Evolutionary conservation across 2,329 filamentous ascomycete genomes (phyloP).

Genomic region (Penicillium glabrum): DNA sequence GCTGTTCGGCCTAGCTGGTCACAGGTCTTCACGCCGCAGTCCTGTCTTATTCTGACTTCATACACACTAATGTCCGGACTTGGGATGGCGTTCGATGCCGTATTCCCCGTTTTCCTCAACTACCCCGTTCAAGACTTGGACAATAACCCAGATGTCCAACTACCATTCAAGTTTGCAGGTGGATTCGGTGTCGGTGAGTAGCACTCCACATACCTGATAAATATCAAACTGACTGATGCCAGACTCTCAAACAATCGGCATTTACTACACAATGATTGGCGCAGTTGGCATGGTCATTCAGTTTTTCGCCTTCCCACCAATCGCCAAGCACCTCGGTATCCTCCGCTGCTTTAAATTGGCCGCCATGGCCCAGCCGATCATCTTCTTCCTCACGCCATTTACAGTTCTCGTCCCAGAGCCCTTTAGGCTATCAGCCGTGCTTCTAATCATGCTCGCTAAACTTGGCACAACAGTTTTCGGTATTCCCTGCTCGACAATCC

Average conservation of each 20-base stretch:
- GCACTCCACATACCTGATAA: not conserved
- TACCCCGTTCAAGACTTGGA: conserved; percentile 60
- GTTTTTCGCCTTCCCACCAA: conserved; percentile 77
- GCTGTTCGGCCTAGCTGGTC: conserved; percentile 45
- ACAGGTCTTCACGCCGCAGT: conserved; percentile 73
- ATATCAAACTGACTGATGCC: conserved; percentile 26
- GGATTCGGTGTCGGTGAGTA: conserved; percentile 67
- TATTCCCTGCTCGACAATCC: conserved; percentile 85
- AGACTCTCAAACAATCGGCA: conserved; percentile 72
- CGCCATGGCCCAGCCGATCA: conserved; percentile 66
- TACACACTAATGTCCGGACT: conserved; percentile 84
- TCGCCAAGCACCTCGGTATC: conserved; percentile 72
- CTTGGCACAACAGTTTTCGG: conserved; percentile 75
- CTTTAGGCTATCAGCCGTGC: conserved; percentile 60
- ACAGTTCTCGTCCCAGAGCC: conserved; percentile 60
- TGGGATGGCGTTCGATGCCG: conserved; percentile 80
- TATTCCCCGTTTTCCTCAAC: conserved; percentile 86
- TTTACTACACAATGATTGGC: conserved; percentile 82
- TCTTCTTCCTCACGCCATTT: conserved; percentile 82
- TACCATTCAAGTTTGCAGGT: conserved; percentile 79
- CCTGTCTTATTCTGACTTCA: conserved; percentile 69
- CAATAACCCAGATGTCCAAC: conserved; percentile 56
- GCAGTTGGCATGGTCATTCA: conserved; percentile 77
- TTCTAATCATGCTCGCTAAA: conserved; percentile 70
- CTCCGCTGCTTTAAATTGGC: conserved; percentile 71